Percentiles rank a stretch among this genome's conserved stretches.
phyloP scores from a whole-genome alignment of 1,284 basidiomycete genomes.

The Xanthoconium separans region DNA sequence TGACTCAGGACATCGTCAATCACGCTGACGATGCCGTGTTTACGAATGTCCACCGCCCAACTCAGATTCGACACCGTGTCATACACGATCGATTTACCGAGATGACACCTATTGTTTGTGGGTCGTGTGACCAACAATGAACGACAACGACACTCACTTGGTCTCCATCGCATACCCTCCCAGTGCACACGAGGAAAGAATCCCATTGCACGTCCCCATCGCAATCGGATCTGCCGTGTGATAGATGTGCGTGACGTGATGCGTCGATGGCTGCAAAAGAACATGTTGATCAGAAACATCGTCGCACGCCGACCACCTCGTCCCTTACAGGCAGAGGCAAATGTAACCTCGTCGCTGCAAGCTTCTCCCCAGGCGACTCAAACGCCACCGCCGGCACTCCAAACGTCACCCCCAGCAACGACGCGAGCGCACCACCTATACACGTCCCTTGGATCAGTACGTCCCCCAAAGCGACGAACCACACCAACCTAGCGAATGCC shows the following conservation, averaged over 20 bases:
- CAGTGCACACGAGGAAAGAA: conserved; percentile 68
- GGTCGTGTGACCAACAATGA: conserved; percentile 12
- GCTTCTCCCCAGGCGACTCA: conserved; percentile 88
- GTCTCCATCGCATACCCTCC: conserved; percentile 81
- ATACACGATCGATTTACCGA: conserved; percentile 83
- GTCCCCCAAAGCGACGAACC: conserved; percentile 1
- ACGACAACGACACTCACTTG: conserved; percentile 40
- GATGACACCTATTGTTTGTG: conserved; percentile 77
- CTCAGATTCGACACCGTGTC: conserved; percentile 85
- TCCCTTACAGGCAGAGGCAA: conserved; percentile 73
- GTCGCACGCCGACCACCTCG: not conserved
- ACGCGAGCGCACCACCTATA: conserved; percentile 78
- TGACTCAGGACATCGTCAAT: conserved; percentile 75
- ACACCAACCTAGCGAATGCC: conserved; percentile 64
- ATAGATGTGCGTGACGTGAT: conserved; percentile 80
- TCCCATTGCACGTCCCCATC: conserved; percentile 81
- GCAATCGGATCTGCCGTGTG: conserved; percentile 87
- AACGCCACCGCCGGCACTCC: conserved; percentile 90
- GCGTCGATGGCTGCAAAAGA: conserved; percentile 56
- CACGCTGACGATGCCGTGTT: conserved; percentile 80
- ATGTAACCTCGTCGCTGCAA: conserved; percentile 85
- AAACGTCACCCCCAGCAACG: conserved; percentile 89
- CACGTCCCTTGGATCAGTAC: not conserved
- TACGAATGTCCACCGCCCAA: conserved; percentile 82
- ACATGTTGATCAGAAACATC: conserved; percentile 4